These are phyloP conservation scores for Yamadazyma sp. DNA, from an alignment of 805 yeast genomes.

Conservation along the genomic window DNA sequence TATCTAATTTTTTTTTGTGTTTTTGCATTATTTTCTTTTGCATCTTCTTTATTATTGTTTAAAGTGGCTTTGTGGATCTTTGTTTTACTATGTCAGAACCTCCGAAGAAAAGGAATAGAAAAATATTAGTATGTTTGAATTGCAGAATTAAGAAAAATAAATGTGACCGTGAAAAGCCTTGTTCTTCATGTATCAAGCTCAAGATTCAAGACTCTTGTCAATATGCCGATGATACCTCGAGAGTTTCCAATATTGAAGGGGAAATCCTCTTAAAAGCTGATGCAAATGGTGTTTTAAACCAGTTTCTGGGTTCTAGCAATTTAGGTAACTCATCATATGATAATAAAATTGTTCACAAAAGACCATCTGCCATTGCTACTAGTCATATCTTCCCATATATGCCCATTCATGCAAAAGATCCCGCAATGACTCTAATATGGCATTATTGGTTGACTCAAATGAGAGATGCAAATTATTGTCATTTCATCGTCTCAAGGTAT, in stretches of 20 bases:
- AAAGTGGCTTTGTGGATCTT: too few relatives aligned
- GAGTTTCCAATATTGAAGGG: background rate
- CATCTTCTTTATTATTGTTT: too few relatives aligned
- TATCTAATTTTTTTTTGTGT: too few relatives aligned
- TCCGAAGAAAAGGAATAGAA: conserved; percentile 16
- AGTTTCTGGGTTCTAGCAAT: too few relatives aligned
- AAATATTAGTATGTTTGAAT: conserved; percentile 15
- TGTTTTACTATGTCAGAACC: background rate
- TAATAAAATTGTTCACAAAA: too few relatives aligned
- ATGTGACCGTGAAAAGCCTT: conserved; percentile 18
- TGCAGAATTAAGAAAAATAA: conserved; percentile 17
- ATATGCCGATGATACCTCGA: background rate
- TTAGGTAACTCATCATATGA: too few relatives aligned
- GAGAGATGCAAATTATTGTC: conserved; percentile 5
- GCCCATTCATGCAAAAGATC: conserved; percentile 10
- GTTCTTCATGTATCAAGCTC: conserved; percentile 12
- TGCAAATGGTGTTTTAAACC: too few relatives aligned
- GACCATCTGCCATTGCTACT: background rate
- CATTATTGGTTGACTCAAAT: conserved; percentile 8
- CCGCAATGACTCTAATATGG: conserved; percentile 8
- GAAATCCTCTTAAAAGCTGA: too few relatives aligned
- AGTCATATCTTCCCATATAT: conserved; percentile 6
- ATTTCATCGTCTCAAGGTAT: conserved; percentile 5
- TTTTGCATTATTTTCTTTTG: too few relatives aligned
- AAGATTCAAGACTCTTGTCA: conserved; percentile 10